Evolutionary conservation across 257 asterid species (phyloP).

Genomic region (Salvia splendens): DNA sequence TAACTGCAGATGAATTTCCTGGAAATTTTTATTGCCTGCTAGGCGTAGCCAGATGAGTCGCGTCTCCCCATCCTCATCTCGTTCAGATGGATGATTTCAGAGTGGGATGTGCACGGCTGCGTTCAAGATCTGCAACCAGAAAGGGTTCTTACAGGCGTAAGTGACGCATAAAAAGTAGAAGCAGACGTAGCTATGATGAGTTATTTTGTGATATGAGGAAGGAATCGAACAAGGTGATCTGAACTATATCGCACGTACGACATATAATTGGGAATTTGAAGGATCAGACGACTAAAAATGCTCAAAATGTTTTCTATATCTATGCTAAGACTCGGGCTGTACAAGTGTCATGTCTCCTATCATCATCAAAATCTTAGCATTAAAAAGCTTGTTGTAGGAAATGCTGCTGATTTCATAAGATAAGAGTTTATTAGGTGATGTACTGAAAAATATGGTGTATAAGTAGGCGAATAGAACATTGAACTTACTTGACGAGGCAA

Average conservation of each 20-base stretch:
- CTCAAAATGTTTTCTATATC: not conserved
- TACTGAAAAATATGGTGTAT: slow-evolving; percentile 11
- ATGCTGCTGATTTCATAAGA: not conserved
- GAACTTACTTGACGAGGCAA: slow-evolving; percentile 51
- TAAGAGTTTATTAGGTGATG: not conserved
- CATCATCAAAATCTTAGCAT: not conserved
- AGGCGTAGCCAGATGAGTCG: slow-evolving; percentile 14
- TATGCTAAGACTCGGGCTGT: not conserved
- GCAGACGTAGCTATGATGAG: not conserved
- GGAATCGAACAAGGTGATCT: not conserved
- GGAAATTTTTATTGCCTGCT: slow-evolving; percentile 5
- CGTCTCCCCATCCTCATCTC: slow-evolving; percentile 7
- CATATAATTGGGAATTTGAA: not conserved
- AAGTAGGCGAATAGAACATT: slow-evolving; percentile 5
- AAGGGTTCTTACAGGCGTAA: slow-evolving; percentile 3
- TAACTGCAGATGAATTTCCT: slow-evolving; percentile 3
- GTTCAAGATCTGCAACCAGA: slow-evolving; percentile 43
- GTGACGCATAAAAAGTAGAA: not conserved
- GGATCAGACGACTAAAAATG: not conserved
- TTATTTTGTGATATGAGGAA: slow-evolving; percentile 7
- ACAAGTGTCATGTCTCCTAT: not conserved
- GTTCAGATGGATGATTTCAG: slow-evolving; percentile 37
- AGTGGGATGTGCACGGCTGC: slow-evolving; percentile 26
- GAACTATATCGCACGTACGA: not conserved
- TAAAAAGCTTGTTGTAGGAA: slow-evolving; percentile 16